Conservation (phyloP, 208 protist genomes). For the Trypanosoma cruzi region DNA sequence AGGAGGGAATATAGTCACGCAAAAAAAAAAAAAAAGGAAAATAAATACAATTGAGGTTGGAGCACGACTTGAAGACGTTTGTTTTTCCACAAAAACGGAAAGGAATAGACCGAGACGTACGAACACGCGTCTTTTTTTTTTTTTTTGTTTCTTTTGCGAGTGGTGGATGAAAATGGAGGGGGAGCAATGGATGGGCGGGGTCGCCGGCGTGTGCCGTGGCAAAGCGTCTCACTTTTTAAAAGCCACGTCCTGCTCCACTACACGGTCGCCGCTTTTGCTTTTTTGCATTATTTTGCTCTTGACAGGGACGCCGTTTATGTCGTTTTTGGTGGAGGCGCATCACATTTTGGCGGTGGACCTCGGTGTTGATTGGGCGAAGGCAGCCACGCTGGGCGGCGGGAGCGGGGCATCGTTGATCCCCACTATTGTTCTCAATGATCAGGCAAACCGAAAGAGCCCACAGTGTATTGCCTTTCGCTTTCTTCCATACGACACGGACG, state of each 20-base stretch:
- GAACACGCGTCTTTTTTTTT: conserved; percentile 7
- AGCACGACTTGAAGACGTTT: too few relatives aligned
- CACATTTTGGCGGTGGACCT: conserved; percentile 68
- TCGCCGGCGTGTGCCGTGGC: background rate
- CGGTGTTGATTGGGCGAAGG: conserved; percentile 53
- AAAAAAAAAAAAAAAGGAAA: too few relatives aligned
- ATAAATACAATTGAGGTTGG: too few relatives aligned
- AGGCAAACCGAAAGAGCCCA: conserved; percentile 91
- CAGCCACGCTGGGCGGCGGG: conserved; percentile 25
- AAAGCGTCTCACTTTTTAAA: background rate
- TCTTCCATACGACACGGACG: conserved; percentile 22
- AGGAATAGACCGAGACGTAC: too few relatives aligned
- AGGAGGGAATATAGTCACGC: too few relatives aligned
- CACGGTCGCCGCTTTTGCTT: background rate
- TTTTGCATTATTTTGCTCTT: background rate
- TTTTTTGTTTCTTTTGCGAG: too few relatives aligned
- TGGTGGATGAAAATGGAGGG: too few relatives aligned
- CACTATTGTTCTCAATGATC: conserved; percentile 94
- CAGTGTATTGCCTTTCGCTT: conserved; percentile 89
- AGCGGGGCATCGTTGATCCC: conserved; percentile 6
- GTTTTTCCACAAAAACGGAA: too few relatives aligned
- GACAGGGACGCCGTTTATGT: background rate
- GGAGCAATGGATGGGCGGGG: background rate
- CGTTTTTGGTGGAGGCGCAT: conserved; percentile 2
- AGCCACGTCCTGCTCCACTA: background rate